These are phyloP conservation scores for Termitomyces heimii DNA, from an alignment of 768 basidiomycete genomes.

Conservation along the genomic window DNA sequence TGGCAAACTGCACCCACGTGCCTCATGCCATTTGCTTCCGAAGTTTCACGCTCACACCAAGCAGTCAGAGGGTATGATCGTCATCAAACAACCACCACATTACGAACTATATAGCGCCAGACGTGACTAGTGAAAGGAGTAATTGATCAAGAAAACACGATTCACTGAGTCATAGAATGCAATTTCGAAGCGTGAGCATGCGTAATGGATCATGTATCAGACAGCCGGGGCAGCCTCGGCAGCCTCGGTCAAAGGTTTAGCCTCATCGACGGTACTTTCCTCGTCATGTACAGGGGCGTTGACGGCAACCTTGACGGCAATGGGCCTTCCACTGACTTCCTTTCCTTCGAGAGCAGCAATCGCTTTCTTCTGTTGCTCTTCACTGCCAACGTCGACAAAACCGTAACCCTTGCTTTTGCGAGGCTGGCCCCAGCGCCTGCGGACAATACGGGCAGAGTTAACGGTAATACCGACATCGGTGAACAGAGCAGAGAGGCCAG, in stretches of 20 bases:
- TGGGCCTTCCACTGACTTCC: conserved; percentile 76
- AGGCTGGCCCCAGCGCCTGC: conserved; percentile 75
- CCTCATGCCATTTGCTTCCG: background rate
- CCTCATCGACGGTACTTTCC: conserved; percentile 28
- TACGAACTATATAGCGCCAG: conserved; percentile 37
- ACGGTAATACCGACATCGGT: conserved; percentile 80
- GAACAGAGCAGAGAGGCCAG: conserved; percentile 74
- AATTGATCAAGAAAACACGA: conserved; percentile 8
- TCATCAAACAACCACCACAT: conserved; percentile 19
- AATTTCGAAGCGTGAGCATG: conserved; percentile 29
- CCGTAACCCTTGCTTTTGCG: conserved; percentile 95
- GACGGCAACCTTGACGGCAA: conserved; percentile 95
- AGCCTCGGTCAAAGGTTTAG: conserved; percentile 22
- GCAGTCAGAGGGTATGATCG: conserved; percentile 4
- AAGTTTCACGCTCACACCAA: background rate
- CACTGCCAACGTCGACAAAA: conserved; percentile 90
- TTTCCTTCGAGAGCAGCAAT: conserved; percentile 83
- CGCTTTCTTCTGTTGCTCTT: conserved; percentile 89
- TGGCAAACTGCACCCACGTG: background rate
- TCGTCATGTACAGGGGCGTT: conserved; percentile 68
- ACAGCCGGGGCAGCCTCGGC: conserved; percentile 19
- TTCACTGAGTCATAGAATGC: conserved; percentile 22
- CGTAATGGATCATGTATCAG: conserved; percentile 20
- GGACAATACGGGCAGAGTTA: conserved; percentile 84
- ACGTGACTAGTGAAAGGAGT: conserved; percentile 25